Evolutionary conservation across 345 rosid species (phyloP).

Genomic region (Populus pruinosa): DNA sequence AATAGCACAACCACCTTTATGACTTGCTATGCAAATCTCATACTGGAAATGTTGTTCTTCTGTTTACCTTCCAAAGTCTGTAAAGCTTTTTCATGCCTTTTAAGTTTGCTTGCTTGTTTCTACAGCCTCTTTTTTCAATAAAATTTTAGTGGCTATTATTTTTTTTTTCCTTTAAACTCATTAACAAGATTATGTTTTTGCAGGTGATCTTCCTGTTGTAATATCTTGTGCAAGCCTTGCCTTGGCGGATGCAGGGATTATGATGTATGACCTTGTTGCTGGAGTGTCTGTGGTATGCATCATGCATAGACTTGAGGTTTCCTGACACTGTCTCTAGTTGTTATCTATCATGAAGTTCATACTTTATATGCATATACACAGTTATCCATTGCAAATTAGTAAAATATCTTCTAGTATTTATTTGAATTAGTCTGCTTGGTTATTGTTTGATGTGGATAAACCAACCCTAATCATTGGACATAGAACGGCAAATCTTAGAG

Average conservation of each 20-base stretch:
- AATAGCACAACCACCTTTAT: not conserved
- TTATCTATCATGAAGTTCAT: not conserved
- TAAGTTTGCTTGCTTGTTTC: not conserved
- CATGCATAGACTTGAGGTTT: not conserved
- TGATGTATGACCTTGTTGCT: slow-evolving; percentile 92
- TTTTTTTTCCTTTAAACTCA: not conserved
- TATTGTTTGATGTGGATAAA: not conserved
- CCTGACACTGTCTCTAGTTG: not conserved
- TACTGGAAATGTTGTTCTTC: not conserved
- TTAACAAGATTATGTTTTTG: not conserved
- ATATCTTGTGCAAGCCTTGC: slow-evolving; percentile 97
- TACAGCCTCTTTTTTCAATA: not conserved
- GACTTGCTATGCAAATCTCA: not conserved
- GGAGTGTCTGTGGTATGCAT: slow-evolving; percentile 83
- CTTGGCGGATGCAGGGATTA: slow-evolving; percentile 91
- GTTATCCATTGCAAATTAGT: not conserved
- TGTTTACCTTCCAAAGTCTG: not conserved
- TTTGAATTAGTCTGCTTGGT: not conserved
- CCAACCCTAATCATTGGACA: not conserved
- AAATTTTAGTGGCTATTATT: not conserved
- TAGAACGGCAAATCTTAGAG: not conserved
- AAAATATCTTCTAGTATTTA: not conserved
- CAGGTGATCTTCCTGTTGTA: slow-evolving; percentile 90
- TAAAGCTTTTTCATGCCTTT: not conserved
- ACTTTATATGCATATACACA: not conserved